These are phyloP conservation scores for Roridomyces roridus DNA, from an alignment of 768 basidiomycete genomes.

Conservation along the genomic window DNA sequence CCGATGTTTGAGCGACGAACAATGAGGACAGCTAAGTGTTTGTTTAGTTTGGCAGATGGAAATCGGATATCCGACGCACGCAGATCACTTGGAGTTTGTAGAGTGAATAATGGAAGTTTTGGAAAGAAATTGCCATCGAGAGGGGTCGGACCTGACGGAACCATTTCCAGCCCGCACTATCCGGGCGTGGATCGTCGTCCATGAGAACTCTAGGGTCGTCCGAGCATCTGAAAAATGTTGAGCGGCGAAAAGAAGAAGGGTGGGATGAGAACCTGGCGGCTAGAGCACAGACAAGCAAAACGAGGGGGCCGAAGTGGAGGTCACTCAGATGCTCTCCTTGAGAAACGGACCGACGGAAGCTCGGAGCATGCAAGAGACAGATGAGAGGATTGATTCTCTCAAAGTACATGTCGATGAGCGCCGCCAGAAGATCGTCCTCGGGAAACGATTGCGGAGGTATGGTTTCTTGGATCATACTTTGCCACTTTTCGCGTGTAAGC, in stretches of 20 bases:
- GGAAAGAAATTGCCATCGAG: conserved; percentile 47
- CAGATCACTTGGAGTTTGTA: conserved; percentile 9
- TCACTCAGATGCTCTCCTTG: conserved; percentile 55
- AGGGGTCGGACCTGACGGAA: conserved; percentile 67
- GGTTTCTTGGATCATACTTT: conserved; percentile 23
- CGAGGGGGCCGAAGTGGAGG: conserved; percentile 56
- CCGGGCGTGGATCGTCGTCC: conserved; percentile 39
- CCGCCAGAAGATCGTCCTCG: conserved; percentile 43
- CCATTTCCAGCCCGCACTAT: conserved; percentile 65
- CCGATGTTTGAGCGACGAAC: neutral
- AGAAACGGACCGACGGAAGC: conserved; percentile 55
- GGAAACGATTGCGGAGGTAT: conserved; percentile 53
- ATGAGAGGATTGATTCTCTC: conserved; percentile 50
- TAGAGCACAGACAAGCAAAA: conserved; percentile 71
- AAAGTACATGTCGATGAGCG: conserved; percentile 57
- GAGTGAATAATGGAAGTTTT: neutral
- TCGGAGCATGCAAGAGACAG: conserved; percentile 72
- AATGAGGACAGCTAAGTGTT: neutral
- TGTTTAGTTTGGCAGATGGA: no score
- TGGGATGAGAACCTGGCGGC: conserved; percentile 34
- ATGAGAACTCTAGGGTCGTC: conserved; percentile 49
- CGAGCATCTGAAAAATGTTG: conserved; percentile 43
- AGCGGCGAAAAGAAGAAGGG: neutral
- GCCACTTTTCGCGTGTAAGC: conserved; percentile 35
- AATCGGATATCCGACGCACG: neutral